These are phyloP conservation scores for Penicillium sp. DNA, from an alignment of 2,329 filamentous ascomycete species.

Conservation along the genomic window DNA sequence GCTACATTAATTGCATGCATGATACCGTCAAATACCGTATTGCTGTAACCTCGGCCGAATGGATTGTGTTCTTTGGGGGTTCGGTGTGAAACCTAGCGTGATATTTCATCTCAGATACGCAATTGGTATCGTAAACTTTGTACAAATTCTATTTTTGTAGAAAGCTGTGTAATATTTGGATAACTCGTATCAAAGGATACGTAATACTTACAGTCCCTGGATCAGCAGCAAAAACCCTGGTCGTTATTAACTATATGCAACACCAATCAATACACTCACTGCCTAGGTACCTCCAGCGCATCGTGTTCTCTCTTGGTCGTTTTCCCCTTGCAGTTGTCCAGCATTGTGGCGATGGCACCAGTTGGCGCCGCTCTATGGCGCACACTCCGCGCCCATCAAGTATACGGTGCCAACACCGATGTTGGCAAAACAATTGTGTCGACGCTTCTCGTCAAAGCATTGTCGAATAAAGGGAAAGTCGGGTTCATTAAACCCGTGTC, in stretches of 20 bases:
- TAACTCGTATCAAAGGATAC: too few species aligned
- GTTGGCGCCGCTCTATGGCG: constrained; percentile 63
- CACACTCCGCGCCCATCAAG: constrained; percentile 64
- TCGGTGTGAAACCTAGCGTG: not conserved
- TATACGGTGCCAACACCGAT: constrained; percentile 80
- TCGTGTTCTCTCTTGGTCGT: not conserved
- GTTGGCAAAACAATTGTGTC: constrained; percentile 82
- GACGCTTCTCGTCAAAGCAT: constrained; percentile 65
- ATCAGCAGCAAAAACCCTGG: not conserved
- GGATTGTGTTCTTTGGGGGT: not conserved
- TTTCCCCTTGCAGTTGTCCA: not conserved
- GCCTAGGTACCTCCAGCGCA: not conserved
- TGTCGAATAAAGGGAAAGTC: constrained; percentile 38
- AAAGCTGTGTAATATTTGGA: not conserved
- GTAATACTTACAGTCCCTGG: too few species aligned
- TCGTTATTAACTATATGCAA: not conserved
- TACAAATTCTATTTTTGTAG: not conserved
- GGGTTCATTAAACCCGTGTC: constrained; percentile 78
- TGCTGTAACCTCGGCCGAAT: not conserved
- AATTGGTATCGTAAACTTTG: not conserved
- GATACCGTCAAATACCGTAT: too few species aligned
- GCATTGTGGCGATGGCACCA: constrained; percentile 38
- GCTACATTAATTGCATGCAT: too few species aligned
- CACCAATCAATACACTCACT: not conserved
- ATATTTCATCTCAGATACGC: not conserved